phyloP scores from a whole-genome alignment of 1,284 basidiomycete species.

The Cryptococcus depauperatus region DNA sequence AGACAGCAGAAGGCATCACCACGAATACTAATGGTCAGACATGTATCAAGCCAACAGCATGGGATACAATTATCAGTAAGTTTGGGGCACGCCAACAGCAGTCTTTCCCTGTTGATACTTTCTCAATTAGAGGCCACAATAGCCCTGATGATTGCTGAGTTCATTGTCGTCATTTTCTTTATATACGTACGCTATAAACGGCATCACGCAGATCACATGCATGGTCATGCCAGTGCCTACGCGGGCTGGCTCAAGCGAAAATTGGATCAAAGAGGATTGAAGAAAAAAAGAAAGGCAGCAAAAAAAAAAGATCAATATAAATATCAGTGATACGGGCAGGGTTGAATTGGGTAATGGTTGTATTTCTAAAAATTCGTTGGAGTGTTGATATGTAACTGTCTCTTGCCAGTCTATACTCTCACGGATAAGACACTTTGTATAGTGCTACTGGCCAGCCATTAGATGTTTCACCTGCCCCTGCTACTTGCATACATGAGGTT shows the following conservation, averaged over 20 bases:
- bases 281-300: no score
- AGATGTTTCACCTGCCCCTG: no score
- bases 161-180: conserved; percentile 1
- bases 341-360: no score
- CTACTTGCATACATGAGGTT: no score
- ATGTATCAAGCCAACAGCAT: conserved; percentile 7
- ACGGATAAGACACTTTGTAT: no score
- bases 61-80: conserved; percentile 10
- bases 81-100: not conserved
- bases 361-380: no score
- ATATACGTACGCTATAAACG: conserved; percentile 2
- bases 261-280: not conserved
- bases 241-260: conserved; percentile 3
- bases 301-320: no score
- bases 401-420: no score
- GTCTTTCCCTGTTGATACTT: not conserved
- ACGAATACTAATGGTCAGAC: not conserved
- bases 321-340: no score
- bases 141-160: not conserved
- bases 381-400: no score
- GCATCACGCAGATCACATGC: conserved; percentile 4
- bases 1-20: conserved; percentile 1
- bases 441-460: no score
- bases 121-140: conserved; percentile 1
- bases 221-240: conserved; percentile 5